Evolutionary conservation across 2,329 filamentous ascomycete species (phyloP).

Genomic region (Conoideocrella luteorostrata): DNA sequence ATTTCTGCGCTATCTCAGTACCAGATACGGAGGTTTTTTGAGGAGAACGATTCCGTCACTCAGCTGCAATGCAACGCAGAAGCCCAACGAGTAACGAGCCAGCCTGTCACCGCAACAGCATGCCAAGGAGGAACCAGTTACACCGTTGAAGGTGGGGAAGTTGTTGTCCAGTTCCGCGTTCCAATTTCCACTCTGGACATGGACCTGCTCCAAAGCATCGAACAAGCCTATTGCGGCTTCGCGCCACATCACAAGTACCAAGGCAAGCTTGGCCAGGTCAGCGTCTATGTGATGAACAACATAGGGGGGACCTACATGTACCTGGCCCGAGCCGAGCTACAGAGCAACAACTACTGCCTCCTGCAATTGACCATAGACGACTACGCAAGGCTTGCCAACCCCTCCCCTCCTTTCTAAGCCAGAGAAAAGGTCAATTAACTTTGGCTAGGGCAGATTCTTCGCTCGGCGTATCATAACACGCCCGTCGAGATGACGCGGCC

Average conservation of each 20-base stretch:
- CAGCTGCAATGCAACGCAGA: neutral
- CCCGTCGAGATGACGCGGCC: neutral
- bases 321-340: slow-evolving; percentile 1
- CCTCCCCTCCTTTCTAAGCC: too few relatives aligned
- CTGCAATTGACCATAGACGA: slow-evolving; percentile 6
- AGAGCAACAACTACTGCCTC: slow-evolving; percentile 4
- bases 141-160: slow-evolving; percentile 4
- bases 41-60: neutral
- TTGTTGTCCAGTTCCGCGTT: slow-evolving; percentile 7
- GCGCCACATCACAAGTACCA: slow-evolving; percentile 2
- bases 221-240: slow-evolving; percentile 6
- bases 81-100: neutral
- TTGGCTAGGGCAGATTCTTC: slow-evolving; percentile 10
- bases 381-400: slow-evolving; percentile 5
- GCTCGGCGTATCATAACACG: slow-evolving; percentile 11
- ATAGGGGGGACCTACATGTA: slow-evolving; percentile 2
- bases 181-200: slow-evolving; percentile 4
- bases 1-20: too few relatives aligned
- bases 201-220: slow-evolving; percentile 1
- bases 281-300: slow-evolving; percentile 5
- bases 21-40: too few relatives aligned
- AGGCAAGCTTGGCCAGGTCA: slow-evolving; percentile 5
- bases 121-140: slow-evolving; percentile 6
- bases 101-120: neutral
- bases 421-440: slow-evolving; percentile 1